Evolutionary conservation across 2,329 filamentous ascomycete species (phyloP).

Genomic region (Diaporthe helianthi): DNA sequence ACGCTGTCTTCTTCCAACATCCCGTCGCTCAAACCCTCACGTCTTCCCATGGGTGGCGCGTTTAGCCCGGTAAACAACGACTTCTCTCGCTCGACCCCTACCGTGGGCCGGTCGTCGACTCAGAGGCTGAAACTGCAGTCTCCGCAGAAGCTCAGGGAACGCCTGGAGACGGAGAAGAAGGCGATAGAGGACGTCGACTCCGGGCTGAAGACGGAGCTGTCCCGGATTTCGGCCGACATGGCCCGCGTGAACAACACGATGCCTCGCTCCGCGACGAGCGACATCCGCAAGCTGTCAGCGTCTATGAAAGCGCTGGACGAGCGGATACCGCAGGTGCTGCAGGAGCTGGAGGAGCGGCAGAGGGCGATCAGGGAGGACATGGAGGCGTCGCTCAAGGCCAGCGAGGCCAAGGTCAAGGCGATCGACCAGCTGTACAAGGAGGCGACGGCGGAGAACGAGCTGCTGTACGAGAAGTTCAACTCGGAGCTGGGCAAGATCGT

Average conservation of each 20-base stretch:
- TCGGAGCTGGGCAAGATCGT: conserved; percentile 86
- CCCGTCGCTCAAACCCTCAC: conserved; percentile 57
- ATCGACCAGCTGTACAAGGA: conserved; percentile 91
- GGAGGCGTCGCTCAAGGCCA: conserved; percentile 73
- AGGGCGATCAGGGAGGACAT: conserved; percentile 73
- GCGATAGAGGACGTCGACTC: conserved; percentile 74
- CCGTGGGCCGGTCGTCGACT: conserved; percentile 45
- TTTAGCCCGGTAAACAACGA: conserved; percentile 38
- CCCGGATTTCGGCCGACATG: conserved; percentile 82
- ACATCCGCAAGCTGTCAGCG: conserved; percentile 58
- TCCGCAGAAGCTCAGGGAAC: conserved; percentile 80
- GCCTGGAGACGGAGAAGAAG: conserved; percentile 81
- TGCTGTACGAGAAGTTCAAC: conserved; percentile 91
- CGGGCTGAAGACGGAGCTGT: conserved; percentile 76
- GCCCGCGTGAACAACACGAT: conserved; percentile 58
- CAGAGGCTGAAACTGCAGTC: conserved; percentile 72
- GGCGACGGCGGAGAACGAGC: conserved; percentile 87
- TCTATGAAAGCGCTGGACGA: conserved; percentile 73
- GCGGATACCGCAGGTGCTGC: conserved; percentile 65
- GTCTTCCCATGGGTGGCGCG: conserved; percentile 39
- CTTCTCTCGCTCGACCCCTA: conserved; percentile 43
- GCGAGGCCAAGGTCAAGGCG: conserved; percentile 79
- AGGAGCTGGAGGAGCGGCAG: conserved; percentile 67
- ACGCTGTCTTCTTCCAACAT: conserved; percentile 62
- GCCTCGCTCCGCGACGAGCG: conserved; percentile 47